Evolutionary conservation across 1,284 basidiomycete genomes (phyloP).

Genomic region (Leccinum cinnamomeum): DNA sequence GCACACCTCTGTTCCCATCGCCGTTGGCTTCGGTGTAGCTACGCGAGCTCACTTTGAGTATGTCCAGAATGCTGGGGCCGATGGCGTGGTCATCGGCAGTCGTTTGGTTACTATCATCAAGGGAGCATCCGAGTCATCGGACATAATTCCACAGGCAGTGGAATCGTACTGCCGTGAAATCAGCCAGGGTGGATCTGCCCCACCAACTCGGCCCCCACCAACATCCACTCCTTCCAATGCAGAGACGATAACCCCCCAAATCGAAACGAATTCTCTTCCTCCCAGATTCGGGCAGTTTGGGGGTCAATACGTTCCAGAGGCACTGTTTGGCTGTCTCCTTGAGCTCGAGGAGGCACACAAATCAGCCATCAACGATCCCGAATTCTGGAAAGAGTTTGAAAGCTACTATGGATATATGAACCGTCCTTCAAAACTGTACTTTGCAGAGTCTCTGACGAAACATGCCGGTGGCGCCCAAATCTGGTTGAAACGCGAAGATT

Average conservation of each 20-base stretch:
- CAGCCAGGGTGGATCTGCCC: slow-evolving; percentile 56
- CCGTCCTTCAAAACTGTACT: slow-evolving; percentile 37
- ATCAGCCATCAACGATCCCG: slow-evolving; percentile 82
- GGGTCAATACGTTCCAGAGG: slow-evolving; percentile 96
- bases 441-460: slow-evolving; percentile 56
- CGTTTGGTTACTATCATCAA: slow-evolving; percentile 83
- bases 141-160: slow-evolving; percentile 58
- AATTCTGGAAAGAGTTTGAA: slow-evolving; percentile 93
- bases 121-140: slow-evolving; percentile 52
- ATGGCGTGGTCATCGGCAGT: slow-evolving; percentile 94
- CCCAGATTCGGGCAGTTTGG: slow-evolving; percentile 94
- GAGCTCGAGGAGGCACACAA: slow-evolving; percentile 94
- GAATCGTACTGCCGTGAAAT: slow-evolving; percentile 76
- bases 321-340: slow-evolving; percentile 85
- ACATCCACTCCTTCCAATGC: slow-evolving; percentile 39
- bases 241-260: slow-evolving; percentile 13
- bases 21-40: slow-evolving; percentile 96
- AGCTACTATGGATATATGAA: slow-evolving; percentile 79
- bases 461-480: slow-evolving; percentile 76
- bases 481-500: slow-evolving; percentile 97
- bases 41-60: slow-evolving; percentile 90
- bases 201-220: slow-evolving; percentile 40
- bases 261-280: slow-evolving; percentile 50
- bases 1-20: slow-evolving; percentile 58
- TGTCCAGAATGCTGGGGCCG: slow-evolving; percentile 84